Base-by-base conservation (phyloP, 192 early-diverging fungal genomes). In the Coemansia sp. region DNA sequence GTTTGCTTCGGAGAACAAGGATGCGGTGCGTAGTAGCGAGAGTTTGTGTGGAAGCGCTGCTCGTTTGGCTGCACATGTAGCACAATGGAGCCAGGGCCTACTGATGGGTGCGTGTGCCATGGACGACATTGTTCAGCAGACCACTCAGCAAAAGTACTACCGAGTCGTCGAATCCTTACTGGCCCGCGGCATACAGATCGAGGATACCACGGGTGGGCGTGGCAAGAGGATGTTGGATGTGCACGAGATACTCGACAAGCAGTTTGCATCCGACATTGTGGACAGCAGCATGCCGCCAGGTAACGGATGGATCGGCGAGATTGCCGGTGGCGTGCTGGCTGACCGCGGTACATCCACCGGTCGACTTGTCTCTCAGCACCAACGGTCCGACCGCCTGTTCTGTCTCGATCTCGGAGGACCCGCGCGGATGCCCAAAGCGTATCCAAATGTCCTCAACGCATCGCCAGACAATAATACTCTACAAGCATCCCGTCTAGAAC, bases 91-190 rank as follows among this genome's bases (percentile, higher is more conserved):
- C 36, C 46, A 58, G 25, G 35, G 58, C 14, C 10, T 74, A 39
- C 50, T 64, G 2, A 32, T 41, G 15, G 55, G 71, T 13, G 29
- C 10, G 11, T 50, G 52, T 8, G 18, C 44, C 8, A 25, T 74
- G 37, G 56, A 60, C 44, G 71, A 74, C 5, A 25, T 74, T 23
- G 56, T 74, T 26, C 30, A 23, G 5, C 64, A 58, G 18, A 62
- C 57, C 20, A 74, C 71, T 17, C 64, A 63, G 42, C 71, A 74
- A 40, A 41, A 52, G 35, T 42, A 55, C 43, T 59, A 54, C 23
- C 46, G 42, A 6, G 20, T 63, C 17, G 71, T 64, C 0, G 71
- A 74, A 34, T 35, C 59, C 6, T 14, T 67, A 24, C 27, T 74
- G 9, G 50, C 71, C 40, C 71, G 64, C 7, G 63, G 58, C 3